These are phyloP conservation scores for Lachnellula suecica DNA, from an alignment of 2,329 filamentous ascomycete species.

Conservation along the genomic window DNA sequence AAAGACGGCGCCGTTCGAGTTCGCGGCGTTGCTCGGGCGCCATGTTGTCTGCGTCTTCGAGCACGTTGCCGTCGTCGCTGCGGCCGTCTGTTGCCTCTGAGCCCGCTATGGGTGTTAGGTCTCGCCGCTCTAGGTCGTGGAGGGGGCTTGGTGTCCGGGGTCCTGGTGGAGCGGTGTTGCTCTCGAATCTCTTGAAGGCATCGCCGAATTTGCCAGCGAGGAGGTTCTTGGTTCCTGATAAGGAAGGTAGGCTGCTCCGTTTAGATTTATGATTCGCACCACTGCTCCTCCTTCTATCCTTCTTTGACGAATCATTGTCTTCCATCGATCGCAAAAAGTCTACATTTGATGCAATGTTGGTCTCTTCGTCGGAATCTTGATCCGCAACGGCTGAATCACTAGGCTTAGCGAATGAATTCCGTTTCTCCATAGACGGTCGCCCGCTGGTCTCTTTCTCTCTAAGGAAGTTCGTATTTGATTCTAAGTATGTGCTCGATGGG, in stretches of 20 bases:
- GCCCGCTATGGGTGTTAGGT: constrained; percentile 67
- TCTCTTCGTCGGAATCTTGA: constrained; percentile 47
- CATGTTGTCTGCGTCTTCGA: constrained; percentile 68
- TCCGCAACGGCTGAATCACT: constrained; percentile 30
- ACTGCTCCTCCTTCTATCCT: constrained; percentile 50
- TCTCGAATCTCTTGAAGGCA: constrained; percentile 89
- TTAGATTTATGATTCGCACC: constrained; percentile 60
- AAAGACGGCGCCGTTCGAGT: constrained; percentile 76
- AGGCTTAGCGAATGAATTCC: constrained; percentile 21
- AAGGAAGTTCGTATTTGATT: constrained; percentile 79
- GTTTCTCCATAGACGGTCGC: constrained; percentile 33
- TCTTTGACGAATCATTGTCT: constrained; percentile 52
- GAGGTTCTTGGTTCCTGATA: constrained; percentile 76
- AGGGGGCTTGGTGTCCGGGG: constrained; percentile 44
- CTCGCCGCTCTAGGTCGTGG: constrained; percentile 39
- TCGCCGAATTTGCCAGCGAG: constrained; percentile 90
- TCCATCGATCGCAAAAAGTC: constrained; percentile 81
- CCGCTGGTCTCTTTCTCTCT: constrained; percentile 66
- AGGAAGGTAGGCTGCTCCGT: constrained; percentile 67
- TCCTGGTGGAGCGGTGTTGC: constrained; percentile 36
- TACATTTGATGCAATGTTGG: constrained; percentile 74
- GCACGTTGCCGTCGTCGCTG: constrained; percentile 64
- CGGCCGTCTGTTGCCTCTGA: constrained; percentile 71
- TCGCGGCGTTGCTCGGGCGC: constrained; percentile 89
- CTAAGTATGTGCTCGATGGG: constrained; percentile 80